Percentiles rank a stretch among this genome's conserved stretches.
phyloP scores from a whole-genome alignment of 306 rosid species.

The Fragaria nilgerrensis region DNA sequence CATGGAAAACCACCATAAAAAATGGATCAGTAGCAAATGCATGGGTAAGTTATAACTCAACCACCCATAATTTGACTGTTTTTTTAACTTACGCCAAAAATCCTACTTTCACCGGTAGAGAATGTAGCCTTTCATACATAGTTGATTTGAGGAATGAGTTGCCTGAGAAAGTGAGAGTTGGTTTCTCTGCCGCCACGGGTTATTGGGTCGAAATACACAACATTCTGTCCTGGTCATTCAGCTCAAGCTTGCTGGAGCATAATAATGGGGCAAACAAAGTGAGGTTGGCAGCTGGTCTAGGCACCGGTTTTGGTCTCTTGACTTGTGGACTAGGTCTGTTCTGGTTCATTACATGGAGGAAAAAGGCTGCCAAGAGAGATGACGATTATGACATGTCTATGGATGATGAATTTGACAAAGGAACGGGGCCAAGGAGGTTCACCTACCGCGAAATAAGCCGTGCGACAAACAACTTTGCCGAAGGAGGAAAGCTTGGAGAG shows the following conservation, averaged over 20 bases:
- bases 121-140: conserved; percentile 36
- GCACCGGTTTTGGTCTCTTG: conserved; percentile 21
- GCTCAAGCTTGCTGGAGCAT: conserved; percentile 45
- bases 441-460: conserved; percentile 44
- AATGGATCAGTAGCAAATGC: conserved; percentile 48
- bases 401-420: conserved; percentile 63
- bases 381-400: conserved; percentile 38
- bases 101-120: conserved; percentile 31
- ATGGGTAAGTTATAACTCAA: conserved; percentile 61
- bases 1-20: conserved; percentile 53
- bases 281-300: conserved; percentile 20
- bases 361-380: neutral
- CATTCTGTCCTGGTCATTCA: conserved; percentile 66
- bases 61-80: conserved; percentile 52
- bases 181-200: conserved; percentile 81
- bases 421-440: conserved; percentile 62
- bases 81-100: conserved; percentile 48
- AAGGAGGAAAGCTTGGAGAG: conserved; percentile 65
- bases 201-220: conserved; percentile 48
- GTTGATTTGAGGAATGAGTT: conserved; percentile 56
- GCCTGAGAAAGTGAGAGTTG: conserved; percentile 60
- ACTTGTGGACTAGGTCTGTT: conserved; percentile 37
- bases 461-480: conserved; percentile 47
- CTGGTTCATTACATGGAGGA: conserved; percentile 46
- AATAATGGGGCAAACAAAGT: neutral